Percentiles rank a stretch among this genome's conserved stretches.
These are phyloP conservation scores for Bertia moriformis DNA, from an alignment of 2,329 filamentous ascomycete species.

Conservation along the genomic window DNA sequence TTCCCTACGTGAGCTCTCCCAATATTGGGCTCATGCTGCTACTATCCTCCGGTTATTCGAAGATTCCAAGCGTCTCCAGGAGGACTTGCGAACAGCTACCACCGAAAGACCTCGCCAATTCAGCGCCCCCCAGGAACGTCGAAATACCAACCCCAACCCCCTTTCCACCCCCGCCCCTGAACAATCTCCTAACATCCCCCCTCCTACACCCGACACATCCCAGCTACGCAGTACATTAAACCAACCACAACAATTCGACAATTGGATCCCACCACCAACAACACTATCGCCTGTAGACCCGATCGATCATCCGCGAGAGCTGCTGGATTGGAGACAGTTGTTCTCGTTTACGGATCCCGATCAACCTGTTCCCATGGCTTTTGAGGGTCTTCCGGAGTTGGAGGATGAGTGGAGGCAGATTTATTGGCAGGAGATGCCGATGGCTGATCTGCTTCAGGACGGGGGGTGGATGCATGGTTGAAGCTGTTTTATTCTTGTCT, in stretches of 20 bases:
- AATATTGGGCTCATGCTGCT: slow-evolving; percentile 24
- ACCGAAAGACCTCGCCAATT: neutral
- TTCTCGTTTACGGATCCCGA: slow-evolving; percentile 1
- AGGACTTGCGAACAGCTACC: neutral
- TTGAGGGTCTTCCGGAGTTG: neutral
- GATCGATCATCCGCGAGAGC: neutral
- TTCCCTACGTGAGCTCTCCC: slow-evolving; percentile 21
- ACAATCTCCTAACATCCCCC: neutral
- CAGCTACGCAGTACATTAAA: neutral
- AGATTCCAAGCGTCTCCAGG: slow-evolving; percentile 2
- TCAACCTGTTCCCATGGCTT: neutral
- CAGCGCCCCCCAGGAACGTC: neutral
- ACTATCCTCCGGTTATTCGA: slow-evolving; percentile 25
- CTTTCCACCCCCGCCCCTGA: neutral
- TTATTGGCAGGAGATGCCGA: slow-evolving; percentile 1
- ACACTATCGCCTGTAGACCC: neutral
- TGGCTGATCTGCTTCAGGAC: neutral
- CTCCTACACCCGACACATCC: neutral
- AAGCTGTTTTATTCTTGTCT: too few relatives aligned
- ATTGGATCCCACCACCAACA: neutral
- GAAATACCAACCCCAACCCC: neutral
- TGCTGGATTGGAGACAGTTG: neutral
- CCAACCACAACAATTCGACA: neutral
- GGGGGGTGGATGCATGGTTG: neutral
- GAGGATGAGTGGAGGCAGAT: slow-evolving; percentile 1